Evolutionary conservation across 1,284 basidiomycete genomes (phyloP), one percentile per base, ranked within the genome.

Genomic region (Moesziomyces aphidis): DNA sequence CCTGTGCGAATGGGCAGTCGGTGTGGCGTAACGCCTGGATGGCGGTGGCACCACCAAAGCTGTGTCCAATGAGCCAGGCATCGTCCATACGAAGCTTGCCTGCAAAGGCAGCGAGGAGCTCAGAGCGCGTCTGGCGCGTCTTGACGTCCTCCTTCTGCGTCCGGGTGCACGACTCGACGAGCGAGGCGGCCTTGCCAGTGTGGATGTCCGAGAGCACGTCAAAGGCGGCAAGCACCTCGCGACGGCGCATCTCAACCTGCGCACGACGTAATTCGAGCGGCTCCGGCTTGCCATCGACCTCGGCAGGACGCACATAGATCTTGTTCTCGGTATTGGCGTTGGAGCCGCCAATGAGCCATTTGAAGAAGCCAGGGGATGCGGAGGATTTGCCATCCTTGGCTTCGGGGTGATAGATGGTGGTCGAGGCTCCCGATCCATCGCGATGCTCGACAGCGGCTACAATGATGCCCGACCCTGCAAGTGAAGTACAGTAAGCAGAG

Each of bases 361-460:
- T 43, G 23, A 65, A 52, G 19, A 65, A 39, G 0, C 72, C 72
- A 4, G 50, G 46, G 19, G 39, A 7, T 19, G 17, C 39, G 5
- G 61, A 58, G 5, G 22, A 19, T 4, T 36, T 39, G 5, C n/a
- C 42, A 13, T 53, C 58, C 11, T 65, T 57, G 4, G 10, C 26
- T 13, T 19, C 6, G 9, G 73, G 55, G 39, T 67, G 61, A 34
- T 70, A 61, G 47, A 79, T 66, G 7, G 59, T 64, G 1, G 77
- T 79, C 3, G 59, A 74, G 4, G 79, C 64, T 0, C 61, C 59
- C 8, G 78, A 78, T 1, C 77, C 76, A 56, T 82, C 80, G 11
- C 80, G 55, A 49, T 82, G 80, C 50, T 82, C 80, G 10, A 82
- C 60, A 17, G 80, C 79, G 17, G 76, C 77, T 8, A 82, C 74